Conservation (phyloP, 208 protist genomes). For the Paratrypanosoma confusum region DNA sequence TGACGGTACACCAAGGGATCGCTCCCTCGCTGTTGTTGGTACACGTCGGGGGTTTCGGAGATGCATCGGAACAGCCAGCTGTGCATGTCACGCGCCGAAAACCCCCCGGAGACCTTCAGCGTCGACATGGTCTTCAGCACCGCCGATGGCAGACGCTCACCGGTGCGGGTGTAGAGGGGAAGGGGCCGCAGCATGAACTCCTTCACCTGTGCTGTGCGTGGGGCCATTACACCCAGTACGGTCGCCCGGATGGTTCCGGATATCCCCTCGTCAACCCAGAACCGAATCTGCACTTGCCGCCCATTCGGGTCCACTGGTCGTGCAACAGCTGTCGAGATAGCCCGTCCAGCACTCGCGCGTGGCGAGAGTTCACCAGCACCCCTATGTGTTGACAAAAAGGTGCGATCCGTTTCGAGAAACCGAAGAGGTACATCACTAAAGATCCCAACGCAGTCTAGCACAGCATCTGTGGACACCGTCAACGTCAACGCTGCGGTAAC, state of each 20-base stretch:
- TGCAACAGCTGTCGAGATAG: not conserved
- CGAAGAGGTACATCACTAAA: slow-evolving; percentile 23
- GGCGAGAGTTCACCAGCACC: slow-evolving; percentile 5
- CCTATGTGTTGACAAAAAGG: slow-evolving; percentile 15
- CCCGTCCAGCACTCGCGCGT: not conserved
- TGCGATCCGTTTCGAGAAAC: slow-evolving; percentile 30
- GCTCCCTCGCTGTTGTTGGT: slow-evolving; percentile 20
- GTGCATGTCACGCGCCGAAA: slow-evolving; percentile 31
- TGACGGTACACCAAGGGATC: slow-evolving; percentile 30
- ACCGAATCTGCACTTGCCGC: slow-evolving; percentile 27
- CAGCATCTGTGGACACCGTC: slow-evolving; percentile 39
- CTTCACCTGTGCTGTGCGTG: slow-evolving; percentile 67
- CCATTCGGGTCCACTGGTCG: slow-evolving; percentile 2
- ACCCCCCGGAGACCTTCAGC: slow-evolving; percentile 35
- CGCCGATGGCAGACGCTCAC: slow-evolving; percentile 1
- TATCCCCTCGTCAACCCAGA: slow-evolving; percentile 48
- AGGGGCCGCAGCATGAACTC: slow-evolving; percentile 39
- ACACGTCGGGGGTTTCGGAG: slow-evolving; percentile 35
- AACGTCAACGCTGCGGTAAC: slow-evolving; percentile 41
- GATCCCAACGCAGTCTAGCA: slow-evolving; percentile 37
- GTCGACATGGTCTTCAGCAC: slow-evolving; percentile 20
- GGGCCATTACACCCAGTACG: slow-evolving; percentile 27
- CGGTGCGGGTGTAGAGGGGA: slow-evolving; percentile 58
- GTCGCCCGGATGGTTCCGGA: slow-evolving; percentile 30
- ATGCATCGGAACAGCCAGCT: slow-evolving; percentile 52